phyloP scores from a whole-genome alignment of 441 rosid genomes.

The Jatropha podagrica region DNA sequence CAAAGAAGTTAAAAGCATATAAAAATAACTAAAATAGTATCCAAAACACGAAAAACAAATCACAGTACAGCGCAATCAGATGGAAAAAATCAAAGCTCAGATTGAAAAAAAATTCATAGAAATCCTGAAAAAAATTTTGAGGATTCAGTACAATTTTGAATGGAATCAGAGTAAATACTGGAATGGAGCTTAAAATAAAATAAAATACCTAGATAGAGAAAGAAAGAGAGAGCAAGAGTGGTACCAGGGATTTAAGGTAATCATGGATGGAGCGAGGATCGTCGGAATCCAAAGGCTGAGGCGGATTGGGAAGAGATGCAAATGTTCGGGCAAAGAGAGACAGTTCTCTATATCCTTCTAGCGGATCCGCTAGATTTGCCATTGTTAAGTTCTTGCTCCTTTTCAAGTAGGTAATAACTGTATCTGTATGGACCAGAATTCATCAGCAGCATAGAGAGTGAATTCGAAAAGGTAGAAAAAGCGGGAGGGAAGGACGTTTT shows the following conservation, averaged over 20 bases:
- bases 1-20: background rate
- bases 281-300: slow-evolving; percentile 29
- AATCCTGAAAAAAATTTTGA: background rate
- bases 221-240: background rate
- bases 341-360: slow-evolving; percentile 45
- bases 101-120: background rate
- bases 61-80: background rate
- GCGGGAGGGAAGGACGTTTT: no score
- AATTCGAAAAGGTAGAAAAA: background rate
- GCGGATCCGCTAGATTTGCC: slow-evolving; percentile 45
- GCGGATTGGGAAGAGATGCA: slow-evolving; percentile 37
- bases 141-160: background rate
- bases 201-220: background rate
- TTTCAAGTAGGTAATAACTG: background rate
- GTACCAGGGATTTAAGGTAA: slow-evolving; percentile 61
- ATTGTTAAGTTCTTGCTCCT: slow-evolving; percentile 1
- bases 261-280: slow-evolving; percentile 42
- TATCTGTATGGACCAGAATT: no score
- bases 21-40: background rate
- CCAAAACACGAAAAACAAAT: background rate
- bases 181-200: background rate
- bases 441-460: no score
- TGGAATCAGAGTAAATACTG: background rate
- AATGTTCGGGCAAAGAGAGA: slow-evolving; percentile 62
- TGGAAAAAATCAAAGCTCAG: background rate